Evolutionary conservation across 2,329 filamentous ascomycete species (phyloP).

Genomic region (Xylariaceae sp.): DNA sequence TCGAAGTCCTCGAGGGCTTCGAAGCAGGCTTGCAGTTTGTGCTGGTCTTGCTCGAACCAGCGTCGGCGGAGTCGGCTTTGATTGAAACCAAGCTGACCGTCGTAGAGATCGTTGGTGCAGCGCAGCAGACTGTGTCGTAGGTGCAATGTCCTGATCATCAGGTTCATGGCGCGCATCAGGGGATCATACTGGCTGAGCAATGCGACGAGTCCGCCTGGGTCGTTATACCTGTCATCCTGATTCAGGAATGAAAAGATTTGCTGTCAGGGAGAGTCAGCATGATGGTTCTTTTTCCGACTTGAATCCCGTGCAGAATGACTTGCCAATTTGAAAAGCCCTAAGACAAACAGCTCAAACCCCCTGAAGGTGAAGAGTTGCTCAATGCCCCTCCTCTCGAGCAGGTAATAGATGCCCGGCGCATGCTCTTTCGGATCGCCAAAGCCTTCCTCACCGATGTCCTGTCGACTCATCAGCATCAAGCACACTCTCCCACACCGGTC

Average conservation of each 20-base stretch:
- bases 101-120: not conserved
- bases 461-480: conserved; percentile 5
- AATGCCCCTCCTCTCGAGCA: conserved; percentile 18
- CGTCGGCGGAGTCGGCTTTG: not conserved
- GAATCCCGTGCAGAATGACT: not conserved
- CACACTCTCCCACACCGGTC: not conserved
- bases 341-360: conserved; percentile 18
- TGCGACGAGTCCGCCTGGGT: conserved; percentile 14
- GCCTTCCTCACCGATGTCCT: conserved; percentile 19
- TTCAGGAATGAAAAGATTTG: conserved; percentile 16
- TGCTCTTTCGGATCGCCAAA: conserved; percentile 17
- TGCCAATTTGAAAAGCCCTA: conserved; percentile 17
- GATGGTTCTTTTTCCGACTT: not conserved
- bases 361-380: conserved; percentile 16
- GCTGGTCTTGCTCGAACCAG: conserved; percentile 6
- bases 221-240: conserved; percentile 15
- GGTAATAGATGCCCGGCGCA: conserved; percentile 17
- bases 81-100: no score
- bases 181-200: conserved; percentile 10
- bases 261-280: conserved; percentile 4
- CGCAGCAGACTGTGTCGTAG: conserved; percentile 12
- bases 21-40: conserved; percentile 10
- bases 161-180: conserved; percentile 17
- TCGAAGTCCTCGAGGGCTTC: conserved; percentile 16
- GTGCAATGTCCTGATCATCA: conserved; percentile 13